Base-by-base conservation (phyloP, 169 alveolate genomes). In the Theileria orientalis region DNA sequence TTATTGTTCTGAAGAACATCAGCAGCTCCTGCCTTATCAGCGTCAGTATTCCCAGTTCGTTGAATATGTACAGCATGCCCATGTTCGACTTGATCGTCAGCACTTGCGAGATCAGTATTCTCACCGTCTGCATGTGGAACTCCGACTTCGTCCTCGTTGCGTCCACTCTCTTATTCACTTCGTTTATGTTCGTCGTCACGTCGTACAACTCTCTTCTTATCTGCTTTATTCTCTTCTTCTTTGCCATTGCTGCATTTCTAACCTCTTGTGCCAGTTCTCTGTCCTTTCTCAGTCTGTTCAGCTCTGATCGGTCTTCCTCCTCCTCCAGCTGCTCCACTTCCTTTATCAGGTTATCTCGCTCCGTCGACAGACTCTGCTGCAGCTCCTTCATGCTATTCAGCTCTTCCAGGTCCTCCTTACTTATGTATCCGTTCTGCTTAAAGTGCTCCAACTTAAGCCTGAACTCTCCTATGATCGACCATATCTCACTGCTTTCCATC, bases 391-490 rank as follows among this genome's bases (percentile, higher is more conserved):
- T 30, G 42, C 11, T 30, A 13, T 57, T 70, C 29, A 79, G 49
- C 3, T 29, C 62, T 37, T 70, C 67, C 56, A 30, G 29, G 25
- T 71, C 83, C 19, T 64, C 73, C 8, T 60, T 32, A 0, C 83
- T 79, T 14, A 64, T 47, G 35, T 64, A 63, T 7, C 76, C 76
- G 21, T 67, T 56, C 21, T 47, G 63, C 46, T 79, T 64, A 49
- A 79, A 72, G 19, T 79, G 72, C 61, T 79, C 83, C 56, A 79
- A 44, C 6, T 71, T 71, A 35, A 79, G 33, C 6, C 87, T 71
- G 25, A 72, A 79, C 33, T 79, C 87, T 32, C 87, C 87, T 5
- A 79, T 46, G 19, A 79, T 59, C n/a, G 76, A 67, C 87, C 87
- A 79, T 21, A 79, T 35, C 57, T 79, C 78, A 37, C 62, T 63